Conservation (phyloP, 768 basidiomycete genomes). For the Asterophora lycoperdoides region DNA sequence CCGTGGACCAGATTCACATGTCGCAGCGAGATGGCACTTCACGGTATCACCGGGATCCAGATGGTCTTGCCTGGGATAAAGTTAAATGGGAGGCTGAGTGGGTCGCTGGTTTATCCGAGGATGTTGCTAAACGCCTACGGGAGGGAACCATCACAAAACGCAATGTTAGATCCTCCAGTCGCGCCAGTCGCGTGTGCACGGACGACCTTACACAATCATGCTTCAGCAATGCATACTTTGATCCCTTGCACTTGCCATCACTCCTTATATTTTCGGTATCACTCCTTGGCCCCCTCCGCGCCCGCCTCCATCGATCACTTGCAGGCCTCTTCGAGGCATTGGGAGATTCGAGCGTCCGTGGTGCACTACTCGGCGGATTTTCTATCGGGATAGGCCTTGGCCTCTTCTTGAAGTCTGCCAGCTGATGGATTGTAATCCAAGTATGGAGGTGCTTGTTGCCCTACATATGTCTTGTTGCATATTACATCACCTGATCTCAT, state of each 20-base stretch:
- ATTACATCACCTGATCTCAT: neutral
- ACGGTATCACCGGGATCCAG: constrained; percentile 11
- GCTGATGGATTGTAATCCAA: neutral
- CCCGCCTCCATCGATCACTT: constrained; percentile 23
- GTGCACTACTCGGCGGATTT: constrained; percentile 36
- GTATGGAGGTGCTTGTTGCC: neutral
- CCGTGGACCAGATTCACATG: constrained; percentile 40
- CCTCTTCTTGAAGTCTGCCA: constrained; percentile 12
- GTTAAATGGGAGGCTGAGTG: constrained; percentile 65
- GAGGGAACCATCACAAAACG: constrained; percentile 30
- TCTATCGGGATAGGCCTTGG: constrained; percentile 37
- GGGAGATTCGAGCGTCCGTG: constrained; percentile 25
- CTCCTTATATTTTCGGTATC: constrained; percentile 59
- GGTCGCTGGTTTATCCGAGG: constrained; percentile 54
- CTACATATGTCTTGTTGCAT: neutral
- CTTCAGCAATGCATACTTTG: constrained; percentile 30
- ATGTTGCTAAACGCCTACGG: constrained; percentile 50
- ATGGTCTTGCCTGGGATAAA: constrained; percentile 49
- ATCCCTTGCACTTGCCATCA: constrained; percentile 66
- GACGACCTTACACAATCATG: constrained; percentile 7
- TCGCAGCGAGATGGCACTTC: constrained; percentile 22
- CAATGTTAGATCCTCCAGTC: constrained; percentile 3
- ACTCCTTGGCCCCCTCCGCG: constrained; percentile 44
- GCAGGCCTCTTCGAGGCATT: constrained; percentile 18
- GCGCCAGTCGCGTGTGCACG: neutral